These are phyloP conservation scores for Tetrahymena malaccensis DNA, from an alignment of 73 alveolate genomes.

Conservation along the genomic window DNA sequence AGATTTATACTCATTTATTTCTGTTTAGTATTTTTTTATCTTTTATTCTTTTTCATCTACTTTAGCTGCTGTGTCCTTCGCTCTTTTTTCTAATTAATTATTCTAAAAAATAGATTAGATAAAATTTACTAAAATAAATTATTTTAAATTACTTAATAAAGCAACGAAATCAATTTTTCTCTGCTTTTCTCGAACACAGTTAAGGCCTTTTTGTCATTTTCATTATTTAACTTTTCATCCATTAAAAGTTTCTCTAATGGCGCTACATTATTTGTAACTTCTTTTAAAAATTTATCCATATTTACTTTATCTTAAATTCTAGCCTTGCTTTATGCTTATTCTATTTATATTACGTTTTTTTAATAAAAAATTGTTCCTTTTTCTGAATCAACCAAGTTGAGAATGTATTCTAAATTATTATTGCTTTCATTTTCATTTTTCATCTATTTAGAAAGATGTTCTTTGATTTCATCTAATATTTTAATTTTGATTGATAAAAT, in stretches of 20 bases:
- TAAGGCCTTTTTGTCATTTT: background rate
- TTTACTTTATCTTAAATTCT: background rate
- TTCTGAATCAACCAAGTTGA: background rate
- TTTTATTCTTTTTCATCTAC: background rate
- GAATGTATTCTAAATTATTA: background rate
- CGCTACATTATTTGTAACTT: background rate
- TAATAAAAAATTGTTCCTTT: background rate
- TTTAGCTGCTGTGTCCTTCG: background rate
- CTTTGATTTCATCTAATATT: background rate
- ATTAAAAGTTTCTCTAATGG: background rate
- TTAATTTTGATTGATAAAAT: background rate
- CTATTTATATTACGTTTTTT: background rate
- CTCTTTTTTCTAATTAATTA: background rate
- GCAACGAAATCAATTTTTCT: background rate
- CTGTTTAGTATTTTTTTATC: background rate
- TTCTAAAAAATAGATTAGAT: background rate
- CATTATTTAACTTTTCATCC: background rate
- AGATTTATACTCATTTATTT: background rate
- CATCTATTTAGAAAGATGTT: background rate
- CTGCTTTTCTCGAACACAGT: background rate
- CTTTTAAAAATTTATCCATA: background rate
- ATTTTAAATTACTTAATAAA: background rate
- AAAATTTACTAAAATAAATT: background rate
- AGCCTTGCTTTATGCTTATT: background rate
- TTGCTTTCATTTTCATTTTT: background rate